Base-by-base conservation (phyloP, 441 rosid genomes). In the Raphanus hybrid region DNA sequence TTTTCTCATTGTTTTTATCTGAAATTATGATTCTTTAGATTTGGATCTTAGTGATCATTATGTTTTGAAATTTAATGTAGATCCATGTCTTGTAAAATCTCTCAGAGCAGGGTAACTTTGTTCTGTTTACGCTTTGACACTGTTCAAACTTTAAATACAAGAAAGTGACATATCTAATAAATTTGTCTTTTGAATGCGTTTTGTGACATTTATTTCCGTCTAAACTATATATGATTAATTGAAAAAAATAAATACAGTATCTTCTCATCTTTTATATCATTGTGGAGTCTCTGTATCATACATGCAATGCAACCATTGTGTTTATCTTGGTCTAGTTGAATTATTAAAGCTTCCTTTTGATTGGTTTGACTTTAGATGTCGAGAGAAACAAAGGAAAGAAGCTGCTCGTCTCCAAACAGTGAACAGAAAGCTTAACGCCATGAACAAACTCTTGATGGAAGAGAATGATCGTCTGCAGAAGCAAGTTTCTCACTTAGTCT, bases 331-430 rank as follows among this genome's bases (percentile, higher is more conserved):
- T 29, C 5, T 29, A 29, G 34, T 29, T 29, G 34, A 29, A 29
- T 29, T 29, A 5, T 61, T 69, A 3, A 63, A 10, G 10, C 29
- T 61, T 57, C 2, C n/a, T 14, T 75, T 55, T 43, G 4, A 5
- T 67, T 48, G 57, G 20, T 6, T 18, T 10, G 66, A 34, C 1
- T 11, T 1, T 62, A 91, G 98, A 83, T 94, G 98, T 62, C 91
- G 98, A 12, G 98, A 94, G 83, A 94, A 94, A 86, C 98, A 94
- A 86, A 86, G 96, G 80, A 94, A 92, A 83, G 98, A 94, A 86
- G 85, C 97, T 14, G 92, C 90, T 20, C 97, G 94, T 14, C 96
- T 94, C 72, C 95, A 88, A 78, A 87, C 91, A 0, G 98, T 94
- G 67, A 94, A 94, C 82, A 84, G 91, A 77, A 94, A 94, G 85